Evolutionary conservation across 345 rosid species (phyloP).

Genomic region (Citrus australasica): DNA sequence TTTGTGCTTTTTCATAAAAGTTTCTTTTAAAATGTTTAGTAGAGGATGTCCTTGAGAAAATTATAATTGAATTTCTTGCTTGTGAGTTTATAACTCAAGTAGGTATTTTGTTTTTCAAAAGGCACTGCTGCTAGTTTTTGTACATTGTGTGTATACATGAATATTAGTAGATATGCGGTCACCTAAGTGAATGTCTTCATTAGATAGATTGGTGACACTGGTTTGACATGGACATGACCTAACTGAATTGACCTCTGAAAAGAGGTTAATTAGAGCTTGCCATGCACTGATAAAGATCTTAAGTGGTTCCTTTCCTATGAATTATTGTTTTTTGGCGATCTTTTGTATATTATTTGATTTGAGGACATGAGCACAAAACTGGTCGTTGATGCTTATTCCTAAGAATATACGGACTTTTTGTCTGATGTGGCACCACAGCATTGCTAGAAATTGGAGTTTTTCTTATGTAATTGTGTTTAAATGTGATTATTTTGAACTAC

Average conservation of each 20-base stretch:
- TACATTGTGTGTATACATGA: neutral
- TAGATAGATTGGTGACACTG: neutral
- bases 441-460: neutral
- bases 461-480: neutral
- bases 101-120: neutral
- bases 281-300: neutral
- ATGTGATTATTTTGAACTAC: neutral
- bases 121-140: neutral
- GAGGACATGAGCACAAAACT: neutral
- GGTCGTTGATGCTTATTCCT: neutral
- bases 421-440: neutral
- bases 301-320: neutral
- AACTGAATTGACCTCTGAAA: neutral
- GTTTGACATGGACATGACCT: neutral
- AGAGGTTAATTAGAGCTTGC: neutral
- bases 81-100: neutral
- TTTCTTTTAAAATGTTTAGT: neutral
- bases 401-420: neutral
- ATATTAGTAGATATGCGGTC: neutral
- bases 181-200: neutral
- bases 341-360: neutral
- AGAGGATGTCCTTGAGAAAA: neutral
- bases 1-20: neutral
- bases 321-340: neutral
- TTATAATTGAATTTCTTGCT: neutral